phyloP scores from a whole-genome alignment of 2,329 filamentous ascomycete genomes.

The Dichotomopilus funicola region DNA sequence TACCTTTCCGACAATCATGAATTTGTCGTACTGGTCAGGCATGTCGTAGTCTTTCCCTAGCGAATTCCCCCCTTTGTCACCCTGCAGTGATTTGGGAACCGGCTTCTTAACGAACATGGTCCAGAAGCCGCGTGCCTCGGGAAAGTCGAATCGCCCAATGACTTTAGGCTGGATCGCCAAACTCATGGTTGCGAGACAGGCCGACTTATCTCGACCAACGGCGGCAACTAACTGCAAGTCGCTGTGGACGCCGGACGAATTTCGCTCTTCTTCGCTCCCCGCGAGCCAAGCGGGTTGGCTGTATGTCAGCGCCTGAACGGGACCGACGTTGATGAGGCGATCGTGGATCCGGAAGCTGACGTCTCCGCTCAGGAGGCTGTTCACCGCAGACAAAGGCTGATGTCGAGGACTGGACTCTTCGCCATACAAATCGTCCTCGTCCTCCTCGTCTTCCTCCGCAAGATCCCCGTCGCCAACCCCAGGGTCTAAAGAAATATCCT shows the following conservation, averaged over 20 bases:
- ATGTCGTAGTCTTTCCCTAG: constrained; percentile 50
- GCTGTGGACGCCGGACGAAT: constrained; percentile 43
- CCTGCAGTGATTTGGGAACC: constrained; percentile 52
- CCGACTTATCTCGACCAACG: constrained; percentile 58
- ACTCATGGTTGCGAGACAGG: constrained; percentile 69
- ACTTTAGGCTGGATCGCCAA: constrained; percentile 69
- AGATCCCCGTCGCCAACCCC: constrained; percentile 54
- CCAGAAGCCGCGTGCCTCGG: constrained; percentile 73
- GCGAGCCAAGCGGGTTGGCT: constrained; percentile 48
- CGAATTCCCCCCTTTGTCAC: constrained; percentile 43
- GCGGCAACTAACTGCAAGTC: constrained; percentile 55
- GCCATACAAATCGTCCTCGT: constrained; percentile 57
- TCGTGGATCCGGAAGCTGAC: constrained; percentile 74
- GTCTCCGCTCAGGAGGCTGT: constrained; percentile 49
- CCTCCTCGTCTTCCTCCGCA: constrained; percentile 31
- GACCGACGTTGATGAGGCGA: constrained; percentile 67
- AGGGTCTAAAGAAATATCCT: constrained; percentile 49
- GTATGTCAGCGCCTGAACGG: constrained; percentile 67
- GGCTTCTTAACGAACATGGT: constrained; percentile 65
- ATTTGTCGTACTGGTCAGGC: constrained; percentile 64
- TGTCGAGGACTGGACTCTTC: constrained; percentile 42
- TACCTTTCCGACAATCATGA: constrained; percentile 75
- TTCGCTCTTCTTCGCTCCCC: constrained; percentile 39
- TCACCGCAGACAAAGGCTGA: constrained; percentile 31
- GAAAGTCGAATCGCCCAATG: constrained; percentile 63